Percentiles rank a stretch among this genome's conserved stretches.
Conservation (phyloP, 2,329 filamentous ascomycete species). For the Dendrostoma leiphaemia region DNA sequence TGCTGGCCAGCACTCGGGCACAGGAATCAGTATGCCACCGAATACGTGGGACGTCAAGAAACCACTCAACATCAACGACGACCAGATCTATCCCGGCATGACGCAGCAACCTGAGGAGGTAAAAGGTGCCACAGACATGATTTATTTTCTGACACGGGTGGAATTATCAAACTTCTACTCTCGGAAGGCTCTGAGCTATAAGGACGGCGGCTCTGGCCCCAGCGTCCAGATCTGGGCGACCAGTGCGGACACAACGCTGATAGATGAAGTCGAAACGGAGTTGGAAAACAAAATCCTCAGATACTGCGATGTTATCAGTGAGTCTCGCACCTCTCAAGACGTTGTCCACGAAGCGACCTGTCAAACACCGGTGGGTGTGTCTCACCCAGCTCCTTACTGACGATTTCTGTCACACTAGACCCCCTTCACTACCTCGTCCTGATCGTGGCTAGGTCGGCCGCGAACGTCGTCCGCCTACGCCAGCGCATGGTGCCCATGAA, state of each 20-base stretch:
- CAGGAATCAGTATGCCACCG: constrained; percentile 20
- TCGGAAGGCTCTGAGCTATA: constrained; percentile 1
- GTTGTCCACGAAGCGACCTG: background rate
- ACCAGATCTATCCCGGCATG: constrained; percentile 36
- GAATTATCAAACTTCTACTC: constrained; percentile 39
- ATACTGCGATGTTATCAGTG: constrained; percentile 39
- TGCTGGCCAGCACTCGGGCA: constrained; percentile 26
- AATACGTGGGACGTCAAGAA: constrained; percentile 29
- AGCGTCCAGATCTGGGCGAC: constrained; percentile 21
- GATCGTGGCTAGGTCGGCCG: constrained; percentile 25
- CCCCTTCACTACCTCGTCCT: constrained; percentile 35
- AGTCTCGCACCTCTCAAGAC: background rate
- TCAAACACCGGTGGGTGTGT: too few species aligned
- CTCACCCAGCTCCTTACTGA: too few species aligned
- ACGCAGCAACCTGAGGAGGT: constrained; percentile 27
- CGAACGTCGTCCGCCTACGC: constrained; percentile 26
- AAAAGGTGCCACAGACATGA: constrained; percentile 32
- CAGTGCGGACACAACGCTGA: background rate
- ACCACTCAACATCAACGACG: constrained; percentile 37
- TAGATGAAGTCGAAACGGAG: constrained; percentile 30
- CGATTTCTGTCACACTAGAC: too few species aligned
- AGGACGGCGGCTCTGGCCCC: constrained; percentile 8
- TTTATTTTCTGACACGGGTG: constrained; percentile 36
- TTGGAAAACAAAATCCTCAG: constrained; percentile 41
- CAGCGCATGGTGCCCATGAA: constrained; percentile 22